Conservation (phyloP, 176 grass and related monocot genomes). For the Chrysopogon serrulatus region DNA sequence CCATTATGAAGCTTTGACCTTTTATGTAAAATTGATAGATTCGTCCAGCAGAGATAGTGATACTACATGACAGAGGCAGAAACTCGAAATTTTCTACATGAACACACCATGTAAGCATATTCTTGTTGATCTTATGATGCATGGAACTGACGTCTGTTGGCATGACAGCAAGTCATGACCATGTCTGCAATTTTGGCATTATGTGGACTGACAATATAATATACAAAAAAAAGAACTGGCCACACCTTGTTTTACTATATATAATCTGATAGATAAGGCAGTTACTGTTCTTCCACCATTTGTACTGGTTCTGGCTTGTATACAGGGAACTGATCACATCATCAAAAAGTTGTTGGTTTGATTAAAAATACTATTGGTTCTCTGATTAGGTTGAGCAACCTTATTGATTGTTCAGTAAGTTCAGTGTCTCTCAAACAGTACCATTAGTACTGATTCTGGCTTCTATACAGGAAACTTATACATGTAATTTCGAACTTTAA, state of each 20-base stretch:
- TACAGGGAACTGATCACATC: not conserved
- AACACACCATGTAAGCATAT: slow-evolving; percentile 5
- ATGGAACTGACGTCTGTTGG: not conserved
- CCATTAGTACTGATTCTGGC: no score
- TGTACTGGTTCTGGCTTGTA: slow-evolving; percentile 2
- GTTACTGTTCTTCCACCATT: not conserved
- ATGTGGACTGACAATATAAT: not conserved
- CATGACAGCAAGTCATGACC: not conserved
- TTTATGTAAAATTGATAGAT: not conserved
- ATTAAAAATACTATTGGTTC: not conserved
- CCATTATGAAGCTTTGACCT: not conserved
- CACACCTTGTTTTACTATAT: not conserved
- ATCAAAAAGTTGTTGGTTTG: not conserved
- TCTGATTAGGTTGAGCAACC: not conserved
- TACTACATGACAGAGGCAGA: not conserved
- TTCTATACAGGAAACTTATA: no score
- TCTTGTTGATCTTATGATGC: slow-evolving; percentile 18
- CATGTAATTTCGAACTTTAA: not conserved
- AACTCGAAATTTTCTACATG: not conserved
- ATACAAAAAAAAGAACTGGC: not conserved
- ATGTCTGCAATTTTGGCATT: not conserved
- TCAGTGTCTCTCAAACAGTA: not conserved
- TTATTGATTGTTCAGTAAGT: slow-evolving; percentile 10
- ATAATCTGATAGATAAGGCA: not conserved
- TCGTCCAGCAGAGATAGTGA: not conserved